Conservation (phyloP, 352 stramenopile genomes). For the Halophytophthora polymorphica region DNA sequence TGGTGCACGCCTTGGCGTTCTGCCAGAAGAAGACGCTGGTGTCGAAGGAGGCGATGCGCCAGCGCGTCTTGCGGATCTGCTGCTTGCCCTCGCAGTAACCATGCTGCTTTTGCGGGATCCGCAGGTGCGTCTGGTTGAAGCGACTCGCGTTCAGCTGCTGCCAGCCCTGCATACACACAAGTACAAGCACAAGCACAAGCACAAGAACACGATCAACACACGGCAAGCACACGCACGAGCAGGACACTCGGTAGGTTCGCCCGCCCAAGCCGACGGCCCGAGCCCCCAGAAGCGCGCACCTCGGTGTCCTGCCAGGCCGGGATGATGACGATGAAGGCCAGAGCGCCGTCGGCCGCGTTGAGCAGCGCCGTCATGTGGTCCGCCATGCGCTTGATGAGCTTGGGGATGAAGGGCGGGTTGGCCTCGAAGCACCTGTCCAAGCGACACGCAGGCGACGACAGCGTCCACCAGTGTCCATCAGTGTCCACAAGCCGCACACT, state of each 20-base stretch:
- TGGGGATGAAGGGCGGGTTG: constrained; percentile 94
- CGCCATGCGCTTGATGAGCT: constrained; percentile 90
- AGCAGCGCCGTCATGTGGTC: constrained; percentile 86
- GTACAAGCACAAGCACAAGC: not conserved
- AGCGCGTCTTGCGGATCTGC: constrained; percentile 85
- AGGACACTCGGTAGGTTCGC: constrained; percentile 2
- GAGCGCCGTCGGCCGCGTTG: constrained; percentile 46
- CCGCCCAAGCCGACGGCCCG: too few species aligned
- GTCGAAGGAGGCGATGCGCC: constrained; percentile 92
- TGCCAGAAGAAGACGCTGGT: constrained; percentile 96
- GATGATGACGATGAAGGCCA: constrained; percentile 92
- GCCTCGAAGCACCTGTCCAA: constrained; percentile 83
- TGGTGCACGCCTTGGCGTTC: constrained; percentile 73
- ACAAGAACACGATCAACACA: constrained; percentile 6
- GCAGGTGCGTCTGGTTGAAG: constrained; percentile 73
- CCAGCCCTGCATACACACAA: constrained; percentile 52
- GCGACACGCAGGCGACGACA: not conserved
- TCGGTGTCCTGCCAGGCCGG: constrained; percentile 85
- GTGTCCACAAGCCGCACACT: too few species aligned
- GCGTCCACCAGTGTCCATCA: not conserved
- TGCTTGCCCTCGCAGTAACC: constrained; percentile 91
- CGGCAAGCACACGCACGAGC: not conserved
- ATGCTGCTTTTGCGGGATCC: constrained; percentile 83
- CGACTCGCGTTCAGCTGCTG: constrained; percentile 65
- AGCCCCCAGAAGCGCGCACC: too few species aligned